Evolutionary conservation across 176 grass and related monocot species (phyloP), one percentile per base, ranked within the genome.

Genomic region (Echinochloa phyllopogon): DNA sequence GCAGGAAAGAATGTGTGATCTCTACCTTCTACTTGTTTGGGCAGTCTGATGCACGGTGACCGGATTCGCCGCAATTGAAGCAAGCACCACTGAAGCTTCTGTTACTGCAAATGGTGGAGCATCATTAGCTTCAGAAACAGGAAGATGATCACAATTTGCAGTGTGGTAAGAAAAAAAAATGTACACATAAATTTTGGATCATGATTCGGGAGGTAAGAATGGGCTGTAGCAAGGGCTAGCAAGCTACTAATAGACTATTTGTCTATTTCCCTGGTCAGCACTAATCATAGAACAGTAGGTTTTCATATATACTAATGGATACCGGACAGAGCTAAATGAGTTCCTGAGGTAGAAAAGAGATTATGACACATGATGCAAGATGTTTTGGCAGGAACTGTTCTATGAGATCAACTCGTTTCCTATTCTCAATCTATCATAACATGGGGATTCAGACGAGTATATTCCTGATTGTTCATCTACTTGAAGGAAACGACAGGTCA

Each of bases 11-110:
- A 25, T 15, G 36, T 10, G 18, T 24, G 15, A 2, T 75, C 72
- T 79, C 67, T 24, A 6, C 18, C 44, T 10, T 75, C 84, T 99
- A 99, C 88, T 94, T 98, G 91, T 88, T 92, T 36, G 97, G 91
- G 83, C 97, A 99, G 59, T 99, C 94, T 56, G 91, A 90, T 89
- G 97, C 97, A 55, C 94, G 88, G 88, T 99, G 97, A 20, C 97
- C 97, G 9, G 88, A 72, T 59, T 81, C 68, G 2, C 97, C 97
- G 3, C 97, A 99, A 56, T 86, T 99, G 78, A 92, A 99, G 88
- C 97, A 99, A 36, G 91, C 82, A 49, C 97, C 97, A 41, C 81
- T 83, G 86, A 99, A 99, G 86, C 86, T 77, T 81, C 96, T 98
- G 93, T 53, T 79, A 16, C 59, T 77, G 75, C 47, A 67, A 38